A percentile compares a stretch with the other conserved stretches of the same genome.
phyloP scores from a whole-genome alignment of 306 rosid species.

The Pterocarpus santalinus region DNA sequence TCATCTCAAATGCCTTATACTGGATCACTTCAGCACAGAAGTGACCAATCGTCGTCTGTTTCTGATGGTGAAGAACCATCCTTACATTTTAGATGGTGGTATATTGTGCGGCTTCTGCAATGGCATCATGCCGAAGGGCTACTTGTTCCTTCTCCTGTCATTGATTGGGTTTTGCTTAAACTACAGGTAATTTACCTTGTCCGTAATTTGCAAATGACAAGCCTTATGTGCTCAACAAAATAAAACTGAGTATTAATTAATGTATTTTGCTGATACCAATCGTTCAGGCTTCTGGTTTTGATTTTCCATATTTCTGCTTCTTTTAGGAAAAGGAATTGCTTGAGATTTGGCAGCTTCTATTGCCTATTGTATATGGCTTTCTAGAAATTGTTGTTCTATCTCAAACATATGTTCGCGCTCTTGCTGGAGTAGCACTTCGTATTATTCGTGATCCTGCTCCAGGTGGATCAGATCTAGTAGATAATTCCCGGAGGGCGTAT shows the following conservation, averaged over 20 bases:
- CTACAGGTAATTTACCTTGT: conserved; percentile 64
- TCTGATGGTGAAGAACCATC: conserved; percentile 83
- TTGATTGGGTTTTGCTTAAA: conserved; percentile 91
- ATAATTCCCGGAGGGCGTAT: conserved; percentile 87
- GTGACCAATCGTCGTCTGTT: conserved; percentile 56
- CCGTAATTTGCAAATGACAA: conserved; percentile 1
- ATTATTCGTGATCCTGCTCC: conserved; percentile 84
- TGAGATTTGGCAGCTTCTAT: conserved; percentile 86
- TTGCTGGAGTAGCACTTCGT: conserved; percentile 77
- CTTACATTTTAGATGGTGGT: conserved; percentile 92
- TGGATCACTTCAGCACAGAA: conserved; percentile 64
- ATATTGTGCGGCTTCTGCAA: conserved; percentile 84
- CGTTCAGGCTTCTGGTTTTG: conserved; percentile 50
- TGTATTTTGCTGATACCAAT: not conserved
- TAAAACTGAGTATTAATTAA: not conserved
- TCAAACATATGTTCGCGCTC: conserved; percentile 87
- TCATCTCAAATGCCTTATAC: conserved; percentile 67
- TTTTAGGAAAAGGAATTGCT: conserved; percentile 82
- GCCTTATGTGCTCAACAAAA: conserved; percentile 28
- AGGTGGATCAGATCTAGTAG: conserved; percentile 92
- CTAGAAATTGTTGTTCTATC: conserved; percentile 82
- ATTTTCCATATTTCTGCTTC: conserved; percentile 36
- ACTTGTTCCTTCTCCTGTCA: conserved; percentile 80
- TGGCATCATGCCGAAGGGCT: conserved; percentile 97
- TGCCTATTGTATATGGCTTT: conserved; percentile 90